Evolutionary conservation across 78 protist species (phyloP).

Genomic region (Anaeramoeba ignava): DNA sequence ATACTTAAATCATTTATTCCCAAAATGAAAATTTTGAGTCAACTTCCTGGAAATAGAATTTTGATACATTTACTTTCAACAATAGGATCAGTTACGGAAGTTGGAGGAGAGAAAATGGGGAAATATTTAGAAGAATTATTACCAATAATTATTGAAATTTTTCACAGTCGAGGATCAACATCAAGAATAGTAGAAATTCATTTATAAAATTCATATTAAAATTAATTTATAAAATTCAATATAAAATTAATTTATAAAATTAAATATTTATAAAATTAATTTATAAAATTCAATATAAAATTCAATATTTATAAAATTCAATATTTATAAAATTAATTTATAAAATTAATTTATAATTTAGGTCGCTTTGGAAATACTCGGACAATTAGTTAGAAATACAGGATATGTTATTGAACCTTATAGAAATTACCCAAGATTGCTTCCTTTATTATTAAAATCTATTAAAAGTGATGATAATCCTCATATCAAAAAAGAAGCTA

Average conservation of each 20-base stretch:
- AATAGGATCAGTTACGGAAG: not conserved
- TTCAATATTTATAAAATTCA: too few species aligned
- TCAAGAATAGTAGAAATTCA: not conserved
- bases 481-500: constrained; percentile 42
- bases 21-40: not conserved
- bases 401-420: constrained; percentile 73
- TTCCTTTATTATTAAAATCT: constrained; percentile 33
- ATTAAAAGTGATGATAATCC: constrained; percentile 21
- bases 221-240: too few species aligned
- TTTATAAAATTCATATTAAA: too few species aligned
- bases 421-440: constrained; percentile 52
- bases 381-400: constrained; percentile 58
- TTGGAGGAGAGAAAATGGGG: not conserved
- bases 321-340: too few species aligned
- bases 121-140: not conserved
- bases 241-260: too few species aligned
- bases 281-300: too few species aligned
- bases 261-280: too few species aligned
- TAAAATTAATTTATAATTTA: too few species aligned
- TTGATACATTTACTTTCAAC: not conserved
- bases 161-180: not conserved
- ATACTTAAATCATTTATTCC: not conserved
- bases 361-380: constrained; percentile 67
- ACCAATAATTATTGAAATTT: not conserved
- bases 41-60: not conserved